Evolutionary conservation across 2,329 filamentous ascomycete genomes (phyloP), one percentile per base, ranked within the genome.

Genomic region (Penicillium digitatum): DNA sequence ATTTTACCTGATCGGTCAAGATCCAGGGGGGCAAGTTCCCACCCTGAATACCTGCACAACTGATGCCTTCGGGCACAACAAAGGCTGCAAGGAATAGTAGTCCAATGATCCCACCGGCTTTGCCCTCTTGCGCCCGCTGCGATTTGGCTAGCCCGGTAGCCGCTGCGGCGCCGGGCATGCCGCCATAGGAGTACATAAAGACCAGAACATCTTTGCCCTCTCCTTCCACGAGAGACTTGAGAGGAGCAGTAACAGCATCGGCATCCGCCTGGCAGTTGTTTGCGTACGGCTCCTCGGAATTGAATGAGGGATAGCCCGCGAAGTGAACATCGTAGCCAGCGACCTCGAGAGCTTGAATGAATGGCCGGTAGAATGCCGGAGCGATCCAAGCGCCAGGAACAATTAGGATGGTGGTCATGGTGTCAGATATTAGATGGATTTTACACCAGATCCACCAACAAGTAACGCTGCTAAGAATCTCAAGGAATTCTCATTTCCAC

Each of bases 351-450:
- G 62, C 64, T 12, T 67, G 45, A 1, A 69, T 63, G 10, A 74
- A 66, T 7, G 62, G 60, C 12, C 68, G 56, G 46, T 73, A 78
- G 47, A 66, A 65, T 9, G 55, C 57, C 3, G 70, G 63, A 0
- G 63, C 57, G 52, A 77, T 69, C 74, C 74, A 78, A 1, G 74
- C 74, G 5, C 76, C 76, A 1, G 76, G 73, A 20, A 72, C 67
- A 43, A 78, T 67, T 5, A 77, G 60, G n/a, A 77, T 63, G 9
- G 62, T 63, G 12, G 64, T 38, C 56, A 57, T 61, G 18, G 31
- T 49, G 57, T 16, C 20, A 16, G 24, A 26, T 26, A 6, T 26
- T 26, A 26, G 6, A 26, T 26, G 24, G 3, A 6, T 26, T 6
- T 39, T 39, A 22, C 37, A 39, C 37, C 22, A 39, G 6, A 26